Evolutionary conservation across 208 protist genomes (phyloP).

Genomic region (Leishmania amazonensis): DNA sequence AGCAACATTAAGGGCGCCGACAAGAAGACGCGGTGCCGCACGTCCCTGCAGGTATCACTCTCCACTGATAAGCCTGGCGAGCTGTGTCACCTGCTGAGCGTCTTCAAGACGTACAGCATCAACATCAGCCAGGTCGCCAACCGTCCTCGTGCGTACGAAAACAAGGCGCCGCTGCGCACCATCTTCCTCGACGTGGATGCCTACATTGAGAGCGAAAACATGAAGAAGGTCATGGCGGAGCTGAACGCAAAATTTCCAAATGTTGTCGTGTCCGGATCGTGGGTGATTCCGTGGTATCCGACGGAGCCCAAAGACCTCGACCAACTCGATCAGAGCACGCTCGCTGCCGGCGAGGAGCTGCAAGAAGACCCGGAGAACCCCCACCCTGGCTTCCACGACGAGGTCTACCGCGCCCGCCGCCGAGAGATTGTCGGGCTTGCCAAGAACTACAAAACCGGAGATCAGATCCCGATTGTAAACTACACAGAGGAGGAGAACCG

Average conservation of each 20-base stretch:
- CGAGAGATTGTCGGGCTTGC: constrained; percentile 74
- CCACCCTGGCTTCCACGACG: constrained; percentile 96
- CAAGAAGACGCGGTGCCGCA: constrained; percentile 37
- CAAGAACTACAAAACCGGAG: constrained; percentile 80
- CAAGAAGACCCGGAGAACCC: constrained; percentile 90
- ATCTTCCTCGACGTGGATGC: constrained; percentile 74
- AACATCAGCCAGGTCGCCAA: constrained; percentile 69
- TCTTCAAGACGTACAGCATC: constrained; percentile 50
- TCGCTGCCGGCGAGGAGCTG: constrained; percentile 85
- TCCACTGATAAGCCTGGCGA: constrained; percentile 39
- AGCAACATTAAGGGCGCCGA: constrained; percentile 53
- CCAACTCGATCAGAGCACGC: constrained; percentile 73
- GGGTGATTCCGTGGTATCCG: constrained; percentile 82
- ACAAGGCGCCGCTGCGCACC: constrained; percentile 42
- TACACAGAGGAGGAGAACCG: constrained; percentile 93
- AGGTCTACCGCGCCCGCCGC: constrained; percentile 91
- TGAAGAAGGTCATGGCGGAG: constrained; percentile 42
- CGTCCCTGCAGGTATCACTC: constrained; percentile 62
- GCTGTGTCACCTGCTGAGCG: constrained; percentile 47
- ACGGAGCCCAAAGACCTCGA: constrained; percentile 82
- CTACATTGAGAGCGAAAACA: constrained; percentile 37
- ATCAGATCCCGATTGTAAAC: constrained; percentile 87
- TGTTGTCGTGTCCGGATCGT: constrained; percentile 53
- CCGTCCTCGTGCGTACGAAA: constrained; percentile 52
- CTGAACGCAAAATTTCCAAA: constrained; percentile 31